A percentile compares a stretch with the other conserved stretches of the same genome.
These are phyloP conservation scores for Elsinoe arachidis DNA, from an alignment of 2,329 filamentous ascomycete species.

Conservation along the genomic window DNA sequence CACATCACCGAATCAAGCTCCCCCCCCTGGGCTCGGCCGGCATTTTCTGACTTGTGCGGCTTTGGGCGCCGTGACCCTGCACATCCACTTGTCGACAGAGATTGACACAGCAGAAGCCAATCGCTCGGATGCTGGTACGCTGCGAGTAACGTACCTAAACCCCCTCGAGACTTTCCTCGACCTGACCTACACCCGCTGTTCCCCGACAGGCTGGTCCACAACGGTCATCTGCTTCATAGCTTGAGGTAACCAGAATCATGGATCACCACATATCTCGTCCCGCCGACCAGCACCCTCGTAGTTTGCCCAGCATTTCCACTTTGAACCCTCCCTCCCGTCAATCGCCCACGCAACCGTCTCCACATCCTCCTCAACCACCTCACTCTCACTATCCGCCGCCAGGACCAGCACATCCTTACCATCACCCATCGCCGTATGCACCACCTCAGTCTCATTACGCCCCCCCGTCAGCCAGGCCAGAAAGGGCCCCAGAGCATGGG, in stretches of 20 bases:
- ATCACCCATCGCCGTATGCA: constrained; percentile 17
- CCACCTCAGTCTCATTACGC: constrained; percentile 21
- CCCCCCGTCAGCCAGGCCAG: constrained; percentile 21
- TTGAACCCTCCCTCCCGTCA: constrained; percentile 5
- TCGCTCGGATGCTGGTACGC: constrained; percentile 5
- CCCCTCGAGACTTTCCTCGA: constrained; percentile 6
- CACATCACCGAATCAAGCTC: neutral
- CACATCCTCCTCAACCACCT: constrained; percentile 17
- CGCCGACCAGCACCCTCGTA: neutral
- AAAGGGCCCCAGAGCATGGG: constrained; percentile 22
- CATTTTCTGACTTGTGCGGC: neutral
- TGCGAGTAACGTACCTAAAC: constrained; percentile 2
- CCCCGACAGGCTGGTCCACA: constrained; percentile 12
- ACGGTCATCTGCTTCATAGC: constrained; percentile 12
- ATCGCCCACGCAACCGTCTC: constrained; percentile 13
- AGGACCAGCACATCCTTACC: constrained; percentile 7
- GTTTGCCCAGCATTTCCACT: constrained; percentile 11
- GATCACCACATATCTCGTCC: constrained; percentile 10
- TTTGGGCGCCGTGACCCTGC: neutral
- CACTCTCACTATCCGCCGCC: constrained; percentile 13
- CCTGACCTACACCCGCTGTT: constrained; percentile 9
- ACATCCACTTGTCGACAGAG: neutral
- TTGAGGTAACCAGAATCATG: constrained; percentile 11
- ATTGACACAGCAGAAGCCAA: constrained; percentile 6
- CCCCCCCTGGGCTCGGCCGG: constrained; percentile 4